Percentiles rank a stretch among this genome's conserved stretches.
Evolutionary conservation across 345 rosid species (phyloP).

Genomic region (Heritiera littoralis): DNA sequence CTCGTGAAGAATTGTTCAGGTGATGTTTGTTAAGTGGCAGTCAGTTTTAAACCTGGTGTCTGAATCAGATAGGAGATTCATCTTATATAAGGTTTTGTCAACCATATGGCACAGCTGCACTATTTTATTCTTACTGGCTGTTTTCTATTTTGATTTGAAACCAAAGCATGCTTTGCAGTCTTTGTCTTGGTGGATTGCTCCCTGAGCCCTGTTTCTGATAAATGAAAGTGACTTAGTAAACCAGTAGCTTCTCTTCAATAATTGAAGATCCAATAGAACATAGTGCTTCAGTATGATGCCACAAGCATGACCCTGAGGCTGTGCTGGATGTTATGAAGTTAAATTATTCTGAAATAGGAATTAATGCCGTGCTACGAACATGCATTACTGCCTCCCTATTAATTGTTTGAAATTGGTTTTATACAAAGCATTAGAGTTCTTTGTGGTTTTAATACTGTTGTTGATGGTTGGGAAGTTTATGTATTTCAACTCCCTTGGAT

Average conservation of each 20-base stretch:
- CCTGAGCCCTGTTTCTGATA: background rate
- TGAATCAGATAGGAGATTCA: background rate
- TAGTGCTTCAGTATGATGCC: background rate
- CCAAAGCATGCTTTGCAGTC: background rate
- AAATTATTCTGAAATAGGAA: background rate
- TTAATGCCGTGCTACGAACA: background rate
- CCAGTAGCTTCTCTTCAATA: background rate
- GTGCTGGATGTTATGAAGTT: conserved; percentile 15
- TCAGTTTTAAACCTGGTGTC: background rate
- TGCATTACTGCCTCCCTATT: background rate
- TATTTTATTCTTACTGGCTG: background rate
- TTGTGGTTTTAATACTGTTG: background rate
- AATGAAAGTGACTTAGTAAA: background rate
- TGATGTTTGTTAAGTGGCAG: background rate
- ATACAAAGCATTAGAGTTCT: background rate
- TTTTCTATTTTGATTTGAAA: background rate
- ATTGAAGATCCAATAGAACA: background rate
- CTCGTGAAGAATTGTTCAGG: background rate
- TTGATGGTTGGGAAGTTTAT: background rate
- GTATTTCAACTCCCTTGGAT: background rate
- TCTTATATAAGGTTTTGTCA: background rate
- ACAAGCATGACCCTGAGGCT: background rate
- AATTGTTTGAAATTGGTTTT: background rate
- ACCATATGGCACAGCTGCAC: background rate
- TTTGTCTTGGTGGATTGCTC: background rate